Evolutionary conservation across 1,139 yeast species (phyloP).

Genomic region (Saccharomycopsis hybrid): DNA sequence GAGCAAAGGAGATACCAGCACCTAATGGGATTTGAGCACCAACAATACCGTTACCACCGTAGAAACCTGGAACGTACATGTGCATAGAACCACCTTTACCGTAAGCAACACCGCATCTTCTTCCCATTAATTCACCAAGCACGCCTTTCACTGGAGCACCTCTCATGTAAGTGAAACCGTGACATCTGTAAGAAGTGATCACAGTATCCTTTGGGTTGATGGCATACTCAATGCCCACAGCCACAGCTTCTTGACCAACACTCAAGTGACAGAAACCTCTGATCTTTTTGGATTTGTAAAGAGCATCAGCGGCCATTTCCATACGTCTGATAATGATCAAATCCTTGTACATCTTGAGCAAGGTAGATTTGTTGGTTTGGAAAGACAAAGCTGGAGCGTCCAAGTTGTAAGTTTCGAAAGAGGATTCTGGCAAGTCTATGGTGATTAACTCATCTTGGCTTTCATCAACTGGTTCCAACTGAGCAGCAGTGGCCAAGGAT

Average conservation of each 20-base stretch:
- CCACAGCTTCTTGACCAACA: constrained; percentile 98
- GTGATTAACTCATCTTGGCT: constrained; percentile 30
- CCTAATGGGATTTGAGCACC: constrained; percentile 99
- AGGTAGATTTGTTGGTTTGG: constrained; percentile 70
- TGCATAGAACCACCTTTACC: constrained; percentile 99
- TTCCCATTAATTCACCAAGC: constrained; percentile 94
- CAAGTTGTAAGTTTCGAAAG: constrained; percentile 82
- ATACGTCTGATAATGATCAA: constrained; percentile 91
- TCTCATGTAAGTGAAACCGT: constrained; percentile 94
- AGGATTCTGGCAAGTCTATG: constrained; percentile 63
- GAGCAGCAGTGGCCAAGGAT: constrained; percentile 25
- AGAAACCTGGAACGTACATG: constrained; percentile 91
- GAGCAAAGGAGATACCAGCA: constrained; percentile 95
- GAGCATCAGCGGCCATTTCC: constrained; percentile 98
- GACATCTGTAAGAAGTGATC: constrained; percentile 97
- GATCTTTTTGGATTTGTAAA: constrained; percentile 96
- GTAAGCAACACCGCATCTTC: constrained; percentile 86
- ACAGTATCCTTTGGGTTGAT: constrained; percentile 77
- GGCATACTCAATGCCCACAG: constrained; percentile 97
- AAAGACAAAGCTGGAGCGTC: constrained; percentile 69
- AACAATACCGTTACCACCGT: constrained; percentile 99
- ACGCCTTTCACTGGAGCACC: constrained; percentile 89
- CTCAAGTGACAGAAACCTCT: constrained; percentile 98
- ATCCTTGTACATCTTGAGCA: constrained; percentile 92
- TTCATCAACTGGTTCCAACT: constrained; percentile 10